phyloP scores from a whole-genome alignment of 2,329 filamentous ascomycete genomes.

The Capronia epimyces region DNA sequence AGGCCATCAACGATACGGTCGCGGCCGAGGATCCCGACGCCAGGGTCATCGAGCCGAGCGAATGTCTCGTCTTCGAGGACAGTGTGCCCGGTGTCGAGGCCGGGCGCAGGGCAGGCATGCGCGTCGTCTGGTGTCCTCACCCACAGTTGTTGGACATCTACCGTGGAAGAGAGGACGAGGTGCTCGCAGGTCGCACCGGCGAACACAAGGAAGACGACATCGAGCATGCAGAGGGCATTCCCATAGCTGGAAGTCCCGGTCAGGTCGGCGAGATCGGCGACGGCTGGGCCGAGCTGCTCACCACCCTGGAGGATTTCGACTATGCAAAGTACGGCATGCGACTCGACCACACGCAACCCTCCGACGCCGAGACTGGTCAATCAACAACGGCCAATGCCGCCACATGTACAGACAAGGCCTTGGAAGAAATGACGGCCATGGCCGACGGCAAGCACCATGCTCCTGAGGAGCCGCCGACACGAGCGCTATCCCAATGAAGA shows the following conservation, averaged over 20 bases:
- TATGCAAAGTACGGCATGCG: conserved; percentile 56
- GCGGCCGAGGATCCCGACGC: conserved; percentile 49
- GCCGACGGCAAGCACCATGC: conserved; percentile 26
- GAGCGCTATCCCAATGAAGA: no score
- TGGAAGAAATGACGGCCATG: conserved; percentile 27
- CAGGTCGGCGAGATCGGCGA: conserved; percentile 53
- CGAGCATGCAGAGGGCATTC: conserved; percentile 34
- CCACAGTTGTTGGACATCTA: conserved; percentile 71
- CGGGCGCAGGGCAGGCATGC: conserved; percentile 86
- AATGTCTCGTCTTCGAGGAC: conserved; percentile 96
- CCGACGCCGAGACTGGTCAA: neutral
- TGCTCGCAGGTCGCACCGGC: conserved; percentile 75
- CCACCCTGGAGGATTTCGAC: conserved; percentile 54
- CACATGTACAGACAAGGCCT: conserved; percentile 27
- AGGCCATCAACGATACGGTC: conserved; percentile 74
- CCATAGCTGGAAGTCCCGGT: conserved; percentile 41
- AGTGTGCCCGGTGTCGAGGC: conserved; percentile 88
- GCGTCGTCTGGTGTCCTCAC: conserved; percentile 89
- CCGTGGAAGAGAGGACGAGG: conserved; percentile 67
- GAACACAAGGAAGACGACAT: conserved; percentile 56
- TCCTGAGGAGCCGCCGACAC: conserved; percentile 17
- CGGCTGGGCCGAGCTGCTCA: conserved; percentile 53
- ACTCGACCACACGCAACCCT: conserved; percentile 17
- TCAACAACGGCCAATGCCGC: neutral
- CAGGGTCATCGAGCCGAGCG: conserved; percentile 65